Percentiles rank a stretch among this genome's conserved stretches.
These are phyloP conservation scores for Myxozyma geophila DNA, from an alignment of 805 yeast species.

Conservation along the genomic window DNA sequence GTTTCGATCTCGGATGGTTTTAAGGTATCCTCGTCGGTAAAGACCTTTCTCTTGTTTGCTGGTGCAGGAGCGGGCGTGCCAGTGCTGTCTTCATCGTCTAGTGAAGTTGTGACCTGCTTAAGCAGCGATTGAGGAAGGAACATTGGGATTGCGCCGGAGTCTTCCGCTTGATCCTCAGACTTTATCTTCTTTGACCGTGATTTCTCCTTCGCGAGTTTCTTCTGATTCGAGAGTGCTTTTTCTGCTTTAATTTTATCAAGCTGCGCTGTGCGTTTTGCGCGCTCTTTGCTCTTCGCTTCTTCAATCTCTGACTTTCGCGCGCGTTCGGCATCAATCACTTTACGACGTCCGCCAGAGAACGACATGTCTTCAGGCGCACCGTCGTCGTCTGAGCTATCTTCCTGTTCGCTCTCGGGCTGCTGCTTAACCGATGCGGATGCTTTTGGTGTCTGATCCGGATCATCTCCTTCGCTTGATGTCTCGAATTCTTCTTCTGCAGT, in stretches of 20 bases:
- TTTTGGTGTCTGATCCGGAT: background rate
- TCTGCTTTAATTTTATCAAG: conserved; percentile 1
- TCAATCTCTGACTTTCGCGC: conserved; percentile 5
- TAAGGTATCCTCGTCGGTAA: conserved; percentile 9
- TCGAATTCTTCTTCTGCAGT: conserved; percentile 28
- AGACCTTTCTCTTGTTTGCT: conserved; percentile 16
- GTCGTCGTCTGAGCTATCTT: conserved; percentile 15
- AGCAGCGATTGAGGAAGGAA: conserved; percentile 24
- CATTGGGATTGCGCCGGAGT: conserved; percentile 7
- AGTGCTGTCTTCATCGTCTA: conserved; percentile 4
- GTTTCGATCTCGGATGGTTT: conserved; percentile 12
- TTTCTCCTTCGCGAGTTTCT: background rate
- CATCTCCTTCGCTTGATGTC: conserved; percentile 3
- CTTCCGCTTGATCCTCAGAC: background rate
- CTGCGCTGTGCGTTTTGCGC: conserved; percentile 22
- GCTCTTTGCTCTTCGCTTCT: conserved; percentile 2
- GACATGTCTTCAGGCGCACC: conserved; percentile 36
- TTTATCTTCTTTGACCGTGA: conserved; percentile 1
- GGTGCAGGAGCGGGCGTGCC: background rate
- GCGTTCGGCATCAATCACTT: conserved; percentile 4
- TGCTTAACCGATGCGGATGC: background rate
- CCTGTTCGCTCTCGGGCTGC: conserved; percentile 2
- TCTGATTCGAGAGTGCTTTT: background rate
- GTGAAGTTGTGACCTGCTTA: conserved; percentile 27
- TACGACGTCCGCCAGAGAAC: conserved; percentile 12